phyloP scores from a whole-genome alignment of 2,329 filamentous ascomycete genomes.

The Colletotrichum coccodes region DNA sequence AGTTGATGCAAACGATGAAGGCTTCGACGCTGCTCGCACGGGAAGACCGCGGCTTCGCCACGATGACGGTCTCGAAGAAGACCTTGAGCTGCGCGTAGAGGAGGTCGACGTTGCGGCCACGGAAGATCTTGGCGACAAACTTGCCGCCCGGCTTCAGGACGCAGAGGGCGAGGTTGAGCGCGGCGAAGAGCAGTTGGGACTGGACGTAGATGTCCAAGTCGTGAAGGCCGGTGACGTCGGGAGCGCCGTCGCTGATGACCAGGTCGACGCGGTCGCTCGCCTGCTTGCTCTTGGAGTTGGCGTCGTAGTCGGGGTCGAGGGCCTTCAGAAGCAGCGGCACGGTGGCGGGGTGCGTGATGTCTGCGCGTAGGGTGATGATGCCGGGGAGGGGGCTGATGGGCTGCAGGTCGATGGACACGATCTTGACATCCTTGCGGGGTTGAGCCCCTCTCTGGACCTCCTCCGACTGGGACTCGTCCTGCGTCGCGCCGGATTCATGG shows the following conservation, averaged over 20 bases:
- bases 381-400: slow-evolving; percentile 94
- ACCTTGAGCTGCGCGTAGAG: slow-evolving; percentile 93
- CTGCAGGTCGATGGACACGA: slow-evolving; percentile 95
- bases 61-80: slow-evolving; percentile 87
- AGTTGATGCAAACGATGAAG: slow-evolving; percentile 94
- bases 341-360: slow-evolving; percentile 97
- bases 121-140: slow-evolving; percentile 98
- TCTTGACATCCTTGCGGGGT: slow-evolving; percentile 81
- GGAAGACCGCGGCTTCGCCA: slow-evolving; percentile 93
- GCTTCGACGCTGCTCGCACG: slow-evolving; percentile 97
- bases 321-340: slow-evolving; percentile 89
- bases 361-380: slow-evolving; percentile 90
- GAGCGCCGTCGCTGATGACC: slow-evolving; percentile 93
- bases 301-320: slow-evolving; percentile 77
- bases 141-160: slow-evolving; percentile 93
- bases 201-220: slow-evolving; percentile 99
- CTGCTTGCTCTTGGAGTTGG: slow-evolving; percentile 54
- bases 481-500: background rate
- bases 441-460: slow-evolving; percentile 42
- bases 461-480: background rate
- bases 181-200: slow-evolving; percentile 92
- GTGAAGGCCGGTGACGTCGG: slow-evolving; percentile 95
- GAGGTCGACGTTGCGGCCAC: slow-evolving; percentile 93
- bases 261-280: slow-evolving; percentile 86
- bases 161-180: slow-evolving; percentile 91